phyloP scores from a whole-genome alignment of 257 asterid genomes.

The Ophiorrhiza pumila region DNA sequence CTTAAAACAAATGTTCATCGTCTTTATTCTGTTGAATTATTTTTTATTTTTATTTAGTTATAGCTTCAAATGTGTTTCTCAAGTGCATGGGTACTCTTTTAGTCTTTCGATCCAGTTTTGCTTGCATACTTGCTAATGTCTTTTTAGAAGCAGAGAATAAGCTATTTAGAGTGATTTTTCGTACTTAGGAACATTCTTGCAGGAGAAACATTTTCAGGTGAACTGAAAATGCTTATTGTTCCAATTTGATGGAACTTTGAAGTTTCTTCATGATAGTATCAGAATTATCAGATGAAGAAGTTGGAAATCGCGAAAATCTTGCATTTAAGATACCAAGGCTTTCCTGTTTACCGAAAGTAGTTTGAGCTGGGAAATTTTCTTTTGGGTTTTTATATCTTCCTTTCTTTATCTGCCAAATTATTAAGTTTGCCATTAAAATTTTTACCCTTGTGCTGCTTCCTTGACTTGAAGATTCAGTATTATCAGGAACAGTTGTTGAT shows the following conservation, averaged over 20 bases:
- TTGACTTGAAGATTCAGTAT: constrained; percentile 55
- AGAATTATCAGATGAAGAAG: neutral
- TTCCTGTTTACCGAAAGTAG: neutral
- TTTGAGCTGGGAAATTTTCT: neutral
- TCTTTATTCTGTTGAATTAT: neutral
- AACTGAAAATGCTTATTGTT: neutral
- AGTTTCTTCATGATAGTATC: neutral
- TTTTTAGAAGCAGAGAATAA: neutral
- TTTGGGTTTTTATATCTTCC: neutral
- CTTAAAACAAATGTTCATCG: neutral
- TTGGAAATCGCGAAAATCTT: neutral
- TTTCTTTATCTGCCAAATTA: neutral
- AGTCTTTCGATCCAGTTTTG: too few species aligned
- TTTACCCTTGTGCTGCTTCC: constrained; percentile 19
- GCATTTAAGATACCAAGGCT: neutral
- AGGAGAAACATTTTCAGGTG: neutral
- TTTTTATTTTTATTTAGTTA: neutral
- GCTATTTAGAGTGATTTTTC: neutral
- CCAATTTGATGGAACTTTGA: neutral
- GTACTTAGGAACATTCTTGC: neutral
- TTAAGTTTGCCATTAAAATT: neutral
- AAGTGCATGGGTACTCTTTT: neutral
- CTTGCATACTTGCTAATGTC: neutral
- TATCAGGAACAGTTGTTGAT: constrained; percentile 79
- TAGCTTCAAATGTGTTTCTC: neutral